Base-by-base conservation (phyloP, 1,139 yeast genomes). In the Geotrichum aggregatum region DNA sequence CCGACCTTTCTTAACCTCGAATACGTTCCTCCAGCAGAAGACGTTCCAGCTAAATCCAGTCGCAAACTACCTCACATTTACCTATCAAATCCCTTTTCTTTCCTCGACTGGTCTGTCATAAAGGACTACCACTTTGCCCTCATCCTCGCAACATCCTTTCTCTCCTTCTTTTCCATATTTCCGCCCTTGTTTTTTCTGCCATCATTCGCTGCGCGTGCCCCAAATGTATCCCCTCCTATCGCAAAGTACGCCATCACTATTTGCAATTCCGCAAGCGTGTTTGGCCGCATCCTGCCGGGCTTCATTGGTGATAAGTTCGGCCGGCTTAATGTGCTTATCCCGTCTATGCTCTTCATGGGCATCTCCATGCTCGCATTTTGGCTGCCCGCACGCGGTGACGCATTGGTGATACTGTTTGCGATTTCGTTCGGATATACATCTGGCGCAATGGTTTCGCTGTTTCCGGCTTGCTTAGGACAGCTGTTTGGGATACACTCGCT, bases 261-360 rank as follows among this genome's bases (percentile, higher is more conserved):
- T 24, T 71, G 77, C 30, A 75, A 80, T 49, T 80, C 78, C 3
- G 68, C 71, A 61, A 70, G 78, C 6, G 68, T 75, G 33, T 54
- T 78, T 8, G 84, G 84, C 3, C 67, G 85, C 40, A 69, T 82
- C 0, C 18, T 74, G 0, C 76, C 80, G 1, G 80, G 81, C 1
- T 61, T 67, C 36, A 8, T 75, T 13, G 76, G 78, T 1, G 83
- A 79, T 61, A 63, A 60, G 26, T 54, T 68, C 40, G 84, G 84
- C 0, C 64, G 80, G 2, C 58, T 76, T 35, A 78, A 79, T 47
- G 63, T 74, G 7, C 57, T 76, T 2, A 60, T 71, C 4, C 69
- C 73, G 1, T 69, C 60, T 24, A 58, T 63, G 2, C 40, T 61
- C 16, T 36, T 65, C 4, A 52, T 63, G 6, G 66, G 68, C 5